Base-by-base conservation (phyloP, 768 basidiomycete genomes). In the Leccinum aurantiacum region DNA sequence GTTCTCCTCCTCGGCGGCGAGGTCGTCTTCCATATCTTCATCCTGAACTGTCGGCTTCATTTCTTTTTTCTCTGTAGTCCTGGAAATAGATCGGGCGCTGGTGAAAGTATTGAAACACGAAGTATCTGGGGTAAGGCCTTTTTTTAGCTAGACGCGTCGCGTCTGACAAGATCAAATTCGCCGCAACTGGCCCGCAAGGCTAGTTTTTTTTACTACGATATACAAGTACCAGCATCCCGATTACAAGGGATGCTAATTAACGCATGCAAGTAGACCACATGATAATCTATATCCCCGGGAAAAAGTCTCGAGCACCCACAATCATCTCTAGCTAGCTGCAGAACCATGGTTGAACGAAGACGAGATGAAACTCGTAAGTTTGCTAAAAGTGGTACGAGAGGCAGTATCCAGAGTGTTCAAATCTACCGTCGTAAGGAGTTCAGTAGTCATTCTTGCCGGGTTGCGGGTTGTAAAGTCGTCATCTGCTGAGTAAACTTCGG, bases 1-100 rank as follows among this genome's bases (percentile, higher is more conserved):
- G 74, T 92, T 93, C 77, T 91, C 90, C 68, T 92, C 91, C 73
- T 93, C 91, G 5, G 90, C 89, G 5, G 84, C 86, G 50, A 87
- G 82, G 72, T 92, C 89, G 60, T 91, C 90, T 70, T 90, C 90
- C 47, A 88, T 78, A 65, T 89, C 90, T 58, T 91, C 89, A 29
- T 75, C 72, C 49, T 77, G 72, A 33, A 72, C 75, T 5, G 71
- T 75, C 62, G 76, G 84, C 67, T 77, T 87, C 85, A 77, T 85
- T 47, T 64, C 53, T 4, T 13, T 84, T 84, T 44, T 65, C 54
- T 4, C 6, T 11, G 8, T 2, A 29, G 33, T 2, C 2, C 35
- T 15, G 38, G 13, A 6, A 25, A 46, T 46, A 47, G 15, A 6
- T 17, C 14, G 17, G 17, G 37, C 31, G 14, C 10, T 24, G 53